Base-by-base conservation (phyloP, 2,329 filamentous ascomycete species). In the Sarocladium kiliense region DNA sequence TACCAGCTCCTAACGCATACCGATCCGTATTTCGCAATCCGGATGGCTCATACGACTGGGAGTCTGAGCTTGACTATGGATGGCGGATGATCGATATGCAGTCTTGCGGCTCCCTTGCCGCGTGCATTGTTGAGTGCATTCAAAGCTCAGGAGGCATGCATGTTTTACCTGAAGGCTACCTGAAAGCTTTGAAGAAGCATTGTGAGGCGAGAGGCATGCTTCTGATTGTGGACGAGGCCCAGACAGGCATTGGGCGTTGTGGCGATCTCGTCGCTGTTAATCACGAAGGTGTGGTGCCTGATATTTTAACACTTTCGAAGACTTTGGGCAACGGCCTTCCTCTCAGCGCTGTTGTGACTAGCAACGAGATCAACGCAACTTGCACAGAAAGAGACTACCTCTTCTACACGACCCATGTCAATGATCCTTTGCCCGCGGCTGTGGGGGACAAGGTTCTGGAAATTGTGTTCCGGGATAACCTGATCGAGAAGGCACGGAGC, bases 121-220 rank as follows among this genome's bases (percentile, higher is more conserved):
- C 84, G 1, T 78, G 81, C 54, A 84, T 88, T 55, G 70, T 87
- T 51, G 83, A 87, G 65, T 81, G 78, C 16, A 85, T 87, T 36
- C 74, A 83, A 10, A 80, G 77, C 25, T 72, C 74, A 0, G 84
- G 77, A 0, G 84, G 85, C 2, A 85, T 87, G 69, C 76, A 81
- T 30, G 77, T 79, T 1, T 72, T 84, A 0, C 84, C 84, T 0
- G 56, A 65, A 0, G 84, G 84, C 0, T 88, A 87, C 58, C 69
- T 87, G 19, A 72, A 72, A 54, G 77, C 76, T 0, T 68, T 87
- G 61, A 80, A 78, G 58, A 63, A 65, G 14, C 75, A 85, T 55
- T 85, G 81, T 64, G 73, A 79, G 61, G 71, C 71, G 23, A 69
- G 82, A 3, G 77, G 73, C 9, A 85, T 85, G 80, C 74, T 86